A percentile compares a stretch with the other conserved stretches of the same genome.
Evolutionary conservation across 164 flowering plant species (phyloP).

Genomic region (Vitis labrusca): DNA sequence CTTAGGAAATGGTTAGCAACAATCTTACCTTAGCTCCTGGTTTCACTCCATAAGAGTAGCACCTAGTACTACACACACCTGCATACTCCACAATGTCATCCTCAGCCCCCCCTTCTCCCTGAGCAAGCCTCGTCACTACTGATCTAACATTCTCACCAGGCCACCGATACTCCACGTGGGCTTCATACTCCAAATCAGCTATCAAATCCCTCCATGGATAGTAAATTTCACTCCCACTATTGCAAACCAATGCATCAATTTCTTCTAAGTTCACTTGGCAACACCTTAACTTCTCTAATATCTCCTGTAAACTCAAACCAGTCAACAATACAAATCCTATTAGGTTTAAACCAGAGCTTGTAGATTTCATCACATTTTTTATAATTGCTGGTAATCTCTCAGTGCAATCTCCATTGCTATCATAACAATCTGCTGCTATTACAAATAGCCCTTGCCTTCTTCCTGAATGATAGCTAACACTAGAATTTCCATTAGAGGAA

Average conservation of each 20-base stretch:
- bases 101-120: conserved; percentile 43
- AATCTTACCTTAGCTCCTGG: conserved; percentile 61
- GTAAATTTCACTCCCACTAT: conserved; percentile 72
- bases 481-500: conserved; percentile 23
- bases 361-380: conserved; percentile 40
- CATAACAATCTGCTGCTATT: conserved; percentile 61
- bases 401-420: conserved; percentile 26
- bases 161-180: conserved; percentile 77
- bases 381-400: conserved; percentile 33
- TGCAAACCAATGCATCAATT: conserved; percentile 72
- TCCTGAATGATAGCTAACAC: conserved; percentile 44
- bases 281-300: conserved; percentile 37
- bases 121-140: conserved; percentile 51
- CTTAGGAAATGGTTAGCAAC: background rate
- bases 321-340: conserved; percentile 62
- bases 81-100: conserved; percentile 41
- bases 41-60: conserved; percentile 58
- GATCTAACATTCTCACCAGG: conserved; percentile 66
- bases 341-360: conserved; percentile 23
- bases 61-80: conserved; percentile 42
- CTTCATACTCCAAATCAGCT: conserved; percentile 60
- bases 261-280: conserved; percentile 45
- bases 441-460: conserved; percentile 63
- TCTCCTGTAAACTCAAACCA: conserved; percentile 56
- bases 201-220: conserved; percentile 65